phyloP scores from a whole-genome alignment of 2,329 filamentous ascomycete genomes.

The Orbilia ellipsospora region DNA sequence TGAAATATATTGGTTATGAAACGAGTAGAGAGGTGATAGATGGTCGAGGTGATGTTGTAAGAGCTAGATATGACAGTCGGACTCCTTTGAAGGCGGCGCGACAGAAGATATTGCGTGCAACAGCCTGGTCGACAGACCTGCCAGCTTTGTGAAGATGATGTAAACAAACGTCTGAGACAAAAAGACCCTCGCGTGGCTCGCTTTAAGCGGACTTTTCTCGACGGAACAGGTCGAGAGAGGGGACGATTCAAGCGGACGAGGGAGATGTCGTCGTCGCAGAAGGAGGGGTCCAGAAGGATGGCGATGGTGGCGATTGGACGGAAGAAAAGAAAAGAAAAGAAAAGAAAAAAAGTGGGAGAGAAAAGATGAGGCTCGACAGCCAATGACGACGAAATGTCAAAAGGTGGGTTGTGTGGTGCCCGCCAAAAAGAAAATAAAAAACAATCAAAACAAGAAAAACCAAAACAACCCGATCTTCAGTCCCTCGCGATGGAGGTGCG shows the following conservation, averaged over 20 bases:
- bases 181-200: conserved; percentile 1
- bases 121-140: conserved; percentile 27
- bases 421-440: conserved; percentile 9
- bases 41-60: neutral
- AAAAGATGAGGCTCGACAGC: conserved; percentile 12
- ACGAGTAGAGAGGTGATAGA: neutral
- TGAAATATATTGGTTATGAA: neutral
- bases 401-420: conserved; percentile 14
- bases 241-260: neutral
- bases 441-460: conserved; percentile 23
- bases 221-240: conserved; percentile 4
- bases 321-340: neutral
- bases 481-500: neutral
- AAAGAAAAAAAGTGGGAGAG: neutral
- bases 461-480: neutral
- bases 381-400: conserved; percentile 16
- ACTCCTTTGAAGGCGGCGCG: neutral
- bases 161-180: conserved; percentile 40
- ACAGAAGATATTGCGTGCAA: conserved; percentile 26
- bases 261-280: neutral
- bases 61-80: neutral
- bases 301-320: conserved; percentile 28
- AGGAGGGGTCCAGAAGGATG: conserved; percentile 26
- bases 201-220: conserved; percentile 6
- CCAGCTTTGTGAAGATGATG: conserved; percentile 16